Base-by-base conservation (phyloP, 257 asterid species). In the Jasminum sambac region DNA sequence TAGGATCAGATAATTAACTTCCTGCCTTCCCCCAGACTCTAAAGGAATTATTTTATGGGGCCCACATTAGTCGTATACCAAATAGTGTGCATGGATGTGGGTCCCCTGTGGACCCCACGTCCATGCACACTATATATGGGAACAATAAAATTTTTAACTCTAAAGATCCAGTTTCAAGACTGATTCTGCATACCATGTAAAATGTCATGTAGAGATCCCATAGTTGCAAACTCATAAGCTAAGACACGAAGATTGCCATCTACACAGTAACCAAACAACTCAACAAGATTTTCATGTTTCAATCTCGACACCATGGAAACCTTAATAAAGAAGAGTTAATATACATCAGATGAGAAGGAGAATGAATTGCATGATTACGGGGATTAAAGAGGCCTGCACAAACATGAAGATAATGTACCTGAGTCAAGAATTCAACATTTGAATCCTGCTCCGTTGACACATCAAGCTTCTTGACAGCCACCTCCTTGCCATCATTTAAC, bases 161-260 rank as follows among this genome's bases (percentile, higher is more conserved):
- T n/a, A 23, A 71, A 78, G 7, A 13, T 21, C 48, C 61, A 72
- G 70, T 55, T 50, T 75, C 39, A 44, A 73, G 69, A 68, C 69
- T 62, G 62, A 60, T 34, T 48, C 58, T 65, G 71, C 86, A 62
- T 78, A 93, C 98, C 98, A 57, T 93, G 98, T 79, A 93, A 83
- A 80, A 93, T 77, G 83, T 93, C 98, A 80, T 93, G 98, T 50
- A 93, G 83, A 82, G 98, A 93, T 70, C 98, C 98, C 98, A 93
- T 90, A 71, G 96, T 93, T 40, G 98, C 98, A 76, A 87, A 93
- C 78, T 90, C 98, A 76, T 93, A 93, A 72, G 96, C 97, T 76
- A 93, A 83, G 70, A 93, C 91, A 46, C 98, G 98, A 63, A 87
- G 68, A 76, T 86, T 90, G 71, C 98, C 98, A 74, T 90, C 96